Percentiles rank a stretch among this genome's conserved stretches.
Conservation (phyloP, 768 basidiomycete genomes). For the Boletus reticulatus region DNA sequence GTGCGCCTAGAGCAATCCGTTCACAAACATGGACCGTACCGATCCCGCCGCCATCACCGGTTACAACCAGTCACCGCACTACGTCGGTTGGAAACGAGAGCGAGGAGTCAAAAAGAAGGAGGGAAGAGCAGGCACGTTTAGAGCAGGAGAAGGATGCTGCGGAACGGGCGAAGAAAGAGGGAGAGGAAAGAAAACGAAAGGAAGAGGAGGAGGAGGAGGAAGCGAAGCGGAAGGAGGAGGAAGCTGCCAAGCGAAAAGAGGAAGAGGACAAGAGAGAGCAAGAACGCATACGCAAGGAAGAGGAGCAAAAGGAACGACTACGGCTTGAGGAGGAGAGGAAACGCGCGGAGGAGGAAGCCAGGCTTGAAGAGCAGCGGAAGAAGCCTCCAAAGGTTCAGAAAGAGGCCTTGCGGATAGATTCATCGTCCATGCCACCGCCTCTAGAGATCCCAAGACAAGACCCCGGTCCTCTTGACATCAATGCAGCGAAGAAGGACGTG, state of each 20-base stretch:
- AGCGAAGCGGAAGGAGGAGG: slow-evolving; percentile 39
- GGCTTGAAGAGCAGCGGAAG: slow-evolving; percentile 31
- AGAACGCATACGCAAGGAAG: slow-evolving; percentile 36
- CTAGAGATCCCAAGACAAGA: slow-evolving; percentile 44
- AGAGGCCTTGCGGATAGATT: slow-evolving; percentile 65
- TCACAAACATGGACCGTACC: slow-evolving; percentile 39
- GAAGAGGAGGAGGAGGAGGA: slow-evolving; percentile 52
- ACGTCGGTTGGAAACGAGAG: slow-evolving; percentile 62
- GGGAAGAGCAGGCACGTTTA: slow-evolving; percentile 43
- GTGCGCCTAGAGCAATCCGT: too few species aligned
- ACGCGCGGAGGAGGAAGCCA: slow-evolving; percentile 24
- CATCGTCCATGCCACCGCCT: slow-evolving; percentile 42
- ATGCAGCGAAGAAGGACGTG: slow-evolving; percentile 43
- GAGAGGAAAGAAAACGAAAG: slow-evolving; percentile 35
- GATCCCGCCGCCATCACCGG: slow-evolving; percentile 37
- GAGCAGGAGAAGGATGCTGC: slow-evolving; percentile 39
- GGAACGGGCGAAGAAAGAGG: slow-evolving; percentile 36
- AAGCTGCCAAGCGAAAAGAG: slow-evolving; percentile 38
- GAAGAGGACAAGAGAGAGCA: slow-evolving; percentile 45
- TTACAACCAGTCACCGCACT: slow-evolving; percentile 25
- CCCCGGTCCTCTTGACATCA: slow-evolving; percentile 74
- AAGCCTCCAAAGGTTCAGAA: slow-evolving; percentile 36
- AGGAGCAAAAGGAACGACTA: slow-evolving; percentile 37
- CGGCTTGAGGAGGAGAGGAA: slow-evolving; percentile 37
- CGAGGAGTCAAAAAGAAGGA: slow-evolving; percentile 51